phyloP scores from a whole-genome alignment of 1,139 yeast genomes.

The Suhomyces bokatorum region DNA sequence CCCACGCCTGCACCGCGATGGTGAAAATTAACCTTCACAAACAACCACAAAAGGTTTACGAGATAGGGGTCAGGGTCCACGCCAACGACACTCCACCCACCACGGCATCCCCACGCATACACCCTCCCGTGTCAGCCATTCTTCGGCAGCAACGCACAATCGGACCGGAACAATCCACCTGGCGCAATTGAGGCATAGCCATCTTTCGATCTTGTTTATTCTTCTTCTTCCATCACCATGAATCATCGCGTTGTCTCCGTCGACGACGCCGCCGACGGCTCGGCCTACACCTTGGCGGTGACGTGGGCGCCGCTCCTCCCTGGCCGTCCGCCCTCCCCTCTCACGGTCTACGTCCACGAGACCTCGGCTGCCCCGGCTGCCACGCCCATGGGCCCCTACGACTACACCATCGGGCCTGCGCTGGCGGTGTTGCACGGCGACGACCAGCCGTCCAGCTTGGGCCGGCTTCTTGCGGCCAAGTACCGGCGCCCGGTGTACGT shows the following conservation, averaged over 20 bases:
- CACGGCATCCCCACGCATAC: background rate
- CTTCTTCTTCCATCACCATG: too few relatives aligned
- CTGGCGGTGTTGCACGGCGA: conserved; percentile 10
- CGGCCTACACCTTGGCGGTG: conserved; percentile 20
- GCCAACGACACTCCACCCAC: background rate
- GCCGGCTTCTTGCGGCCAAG: conserved; percentile 15
- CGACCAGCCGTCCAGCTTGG: conserved; percentile 6
- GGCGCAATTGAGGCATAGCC: too few relatives aligned
- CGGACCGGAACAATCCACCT: too few relatives aligned
- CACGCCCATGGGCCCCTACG: conserved; percentile 20
- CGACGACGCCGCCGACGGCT: conserved; percentile 6
- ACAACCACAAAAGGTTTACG: conserved; percentile 6
- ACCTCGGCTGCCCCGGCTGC: conserved; percentile 10
- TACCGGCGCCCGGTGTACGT: conserved; percentile 17
- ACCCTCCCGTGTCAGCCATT: too few relatives aligned
- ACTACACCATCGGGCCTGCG: conserved; percentile 20
- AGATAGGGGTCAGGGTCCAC: conserved; percentile 10
- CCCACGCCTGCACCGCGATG: conserved; percentile 1
- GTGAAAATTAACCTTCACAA: conserved; percentile 4
- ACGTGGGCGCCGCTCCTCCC: conserved; percentile 4
- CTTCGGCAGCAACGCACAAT: too few relatives aligned
- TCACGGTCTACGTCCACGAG: conserved; percentile 22
- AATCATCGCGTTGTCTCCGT: background rate
- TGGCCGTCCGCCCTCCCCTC: background rate
- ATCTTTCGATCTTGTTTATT: too few relatives aligned